Conservation (phyloP, 2,329 filamentous ascomycete genomes). For the Rhinocladiella similis region DNA sequence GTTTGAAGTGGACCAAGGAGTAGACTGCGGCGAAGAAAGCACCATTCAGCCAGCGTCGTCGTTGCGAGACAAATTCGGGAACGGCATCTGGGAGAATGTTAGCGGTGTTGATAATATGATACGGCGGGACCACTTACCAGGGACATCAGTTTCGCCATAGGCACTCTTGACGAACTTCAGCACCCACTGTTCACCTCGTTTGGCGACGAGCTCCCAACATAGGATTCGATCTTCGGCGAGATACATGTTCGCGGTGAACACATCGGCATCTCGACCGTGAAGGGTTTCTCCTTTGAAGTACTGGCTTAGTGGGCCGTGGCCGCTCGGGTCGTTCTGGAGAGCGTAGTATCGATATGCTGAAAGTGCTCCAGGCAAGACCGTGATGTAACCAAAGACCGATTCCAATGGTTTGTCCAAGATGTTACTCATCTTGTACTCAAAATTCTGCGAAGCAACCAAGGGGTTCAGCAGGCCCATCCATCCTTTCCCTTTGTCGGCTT, state of each 20-base stretch:
- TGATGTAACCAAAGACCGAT: slow-evolving; percentile 97
- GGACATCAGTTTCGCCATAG: slow-evolving; percentile 96
- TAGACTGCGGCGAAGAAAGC: slow-evolving; percentile 99
- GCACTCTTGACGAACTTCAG: slow-evolving; percentile 97
- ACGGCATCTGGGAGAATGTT: slow-evolving; percentile 66
- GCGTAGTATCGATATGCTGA: slow-evolving; percentile 96
- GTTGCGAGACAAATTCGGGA: slow-evolving; percentile 95
- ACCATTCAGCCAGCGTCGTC: slow-evolving; percentile 95
- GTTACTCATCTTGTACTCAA: slow-evolving; percentile 99
- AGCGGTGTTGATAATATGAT: neutral
- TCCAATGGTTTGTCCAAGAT: slow-evolving; percentile 97
- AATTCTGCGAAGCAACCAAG: slow-evolving; percentile 94
- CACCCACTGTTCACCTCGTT: slow-evolving; percentile 92
- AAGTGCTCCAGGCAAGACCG: slow-evolving; percentile 89
- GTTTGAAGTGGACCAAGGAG: slow-evolving; percentile 89
- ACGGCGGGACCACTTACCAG: slow-evolving; percentile 62
- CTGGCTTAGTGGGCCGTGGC: slow-evolving; percentile 91
- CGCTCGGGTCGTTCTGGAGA: slow-evolving; percentile 92
- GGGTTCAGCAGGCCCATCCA: slow-evolving; percentile 87
- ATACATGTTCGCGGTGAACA: slow-evolving; percentile 99
- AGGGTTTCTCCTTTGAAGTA: slow-evolving; percentile 99
- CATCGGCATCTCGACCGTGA: slow-evolving; percentile 92
- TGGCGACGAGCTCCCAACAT: slow-evolving; percentile 96
- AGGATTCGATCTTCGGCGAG: slow-evolving; percentile 97
- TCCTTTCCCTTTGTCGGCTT: slow-evolving; percentile 87